These are phyloP conservation scores for Macrotyloma uniflorum DNA, from an alignment of 306 rosid species.

Conservation along the genomic window DNA sequence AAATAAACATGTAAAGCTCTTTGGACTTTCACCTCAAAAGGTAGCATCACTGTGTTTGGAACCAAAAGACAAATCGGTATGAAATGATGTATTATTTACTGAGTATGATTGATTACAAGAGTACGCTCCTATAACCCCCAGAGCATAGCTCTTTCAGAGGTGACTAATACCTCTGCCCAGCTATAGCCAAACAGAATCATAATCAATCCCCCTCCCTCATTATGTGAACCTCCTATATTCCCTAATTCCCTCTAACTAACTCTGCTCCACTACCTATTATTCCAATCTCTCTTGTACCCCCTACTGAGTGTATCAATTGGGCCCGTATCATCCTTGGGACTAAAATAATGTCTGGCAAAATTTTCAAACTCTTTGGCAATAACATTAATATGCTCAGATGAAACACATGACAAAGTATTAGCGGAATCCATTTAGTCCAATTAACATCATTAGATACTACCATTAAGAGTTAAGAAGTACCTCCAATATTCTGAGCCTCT, in stretches of 20 bases:
- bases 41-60: constrained; percentile 9
- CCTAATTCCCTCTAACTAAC: neutral
- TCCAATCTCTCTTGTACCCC: neutral
- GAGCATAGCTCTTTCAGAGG: neutral
- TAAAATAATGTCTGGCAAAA: neutral
- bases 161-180: neutral
- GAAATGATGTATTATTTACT: neutral
- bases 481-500: constrained; percentile 80
- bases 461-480: constrained; percentile 49
- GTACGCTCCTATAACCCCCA: neutral
- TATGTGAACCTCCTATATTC: neutral
- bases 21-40: constrained; percentile 3
- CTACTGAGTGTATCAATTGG: neutral
- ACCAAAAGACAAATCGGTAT: neutral
- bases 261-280: neutral
- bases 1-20: constrained; percentile 9
- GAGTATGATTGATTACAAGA: no score
- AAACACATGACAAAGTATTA: constrained; percentile 11
- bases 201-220: neutral
- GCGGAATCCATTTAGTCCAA: constrained; percentile 27
- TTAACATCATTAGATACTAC: constrained; percentile 31
- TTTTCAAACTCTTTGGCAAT: constrained; percentile 19
- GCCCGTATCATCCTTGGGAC: neutral
- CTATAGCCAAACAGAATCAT: neutral
- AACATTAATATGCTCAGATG: constrained; percentile 20